Conservation (phyloP, 2,329 filamentous ascomycete genomes). For the Ophiostoma populinum region DNA sequence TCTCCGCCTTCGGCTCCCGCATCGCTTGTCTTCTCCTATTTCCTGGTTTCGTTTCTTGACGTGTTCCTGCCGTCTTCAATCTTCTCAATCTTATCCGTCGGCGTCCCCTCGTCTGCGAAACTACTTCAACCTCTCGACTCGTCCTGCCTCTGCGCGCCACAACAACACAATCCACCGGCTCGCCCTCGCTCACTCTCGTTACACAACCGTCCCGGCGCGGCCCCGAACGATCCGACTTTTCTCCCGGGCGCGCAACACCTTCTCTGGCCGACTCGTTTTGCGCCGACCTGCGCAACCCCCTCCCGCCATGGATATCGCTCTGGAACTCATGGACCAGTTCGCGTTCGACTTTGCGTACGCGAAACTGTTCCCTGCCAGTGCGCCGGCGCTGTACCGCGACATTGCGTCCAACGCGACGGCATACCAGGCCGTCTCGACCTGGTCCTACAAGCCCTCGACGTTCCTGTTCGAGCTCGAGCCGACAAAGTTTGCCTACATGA, state of each 20-base stretch:
- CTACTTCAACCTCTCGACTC: too few species aligned
- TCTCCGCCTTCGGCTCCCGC: too few species aligned
- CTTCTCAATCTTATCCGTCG: too few species aligned
- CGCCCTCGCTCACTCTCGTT: too few species aligned
- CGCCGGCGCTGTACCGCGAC: constrained; percentile 24
- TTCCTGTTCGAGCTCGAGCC: constrained; percentile 53
- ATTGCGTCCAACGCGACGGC: constrained; percentile 41
- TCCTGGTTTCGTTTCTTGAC: too few species aligned
- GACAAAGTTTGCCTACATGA: constrained; percentile 61
- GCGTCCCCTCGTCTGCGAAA: too few species aligned
- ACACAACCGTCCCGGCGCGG: too few species aligned
- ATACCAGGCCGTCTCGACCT: constrained; percentile 36
- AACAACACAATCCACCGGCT: too few species aligned
- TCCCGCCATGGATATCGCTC: constrained; percentile 65
- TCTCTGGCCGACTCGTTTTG: neutral
- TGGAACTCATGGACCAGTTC: constrained; percentile 71
- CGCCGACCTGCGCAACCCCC: neutral
- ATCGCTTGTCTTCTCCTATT: too few species aligned
- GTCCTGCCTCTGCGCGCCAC: too few species aligned
- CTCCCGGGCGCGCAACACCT: neutral
- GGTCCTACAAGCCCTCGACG: constrained; percentile 58
- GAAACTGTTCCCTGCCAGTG: constrained; percentile 42
- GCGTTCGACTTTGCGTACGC: constrained; percentile 69
- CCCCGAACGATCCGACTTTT: neutral
- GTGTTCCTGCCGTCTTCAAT: too few species aligned